Evolutionary conservation across 805 yeast genomes (phyloP).

Genomic region (Metschnikowia cubensis): DNA sequence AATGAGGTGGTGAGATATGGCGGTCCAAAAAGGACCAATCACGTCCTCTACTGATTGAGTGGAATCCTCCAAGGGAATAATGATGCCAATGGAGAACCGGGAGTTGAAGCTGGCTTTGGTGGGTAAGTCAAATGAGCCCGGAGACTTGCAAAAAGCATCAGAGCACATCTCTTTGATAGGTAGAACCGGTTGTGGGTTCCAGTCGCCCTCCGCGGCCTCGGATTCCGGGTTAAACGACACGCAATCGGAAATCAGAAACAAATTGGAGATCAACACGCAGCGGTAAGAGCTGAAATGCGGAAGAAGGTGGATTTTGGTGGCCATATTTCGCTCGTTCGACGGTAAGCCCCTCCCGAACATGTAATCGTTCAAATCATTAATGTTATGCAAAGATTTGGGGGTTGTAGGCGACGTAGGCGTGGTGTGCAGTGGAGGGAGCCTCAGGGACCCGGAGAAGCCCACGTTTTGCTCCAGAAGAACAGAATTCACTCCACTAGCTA

Average conservation of each 20-base stretch:
- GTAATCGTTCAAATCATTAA: constrained; percentile 44
- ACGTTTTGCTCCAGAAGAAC: neutral
- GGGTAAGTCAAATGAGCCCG: constrained; percentile 3
- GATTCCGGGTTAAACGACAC: constrained; percentile 4
- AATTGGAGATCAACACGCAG: constrained; percentile 43
- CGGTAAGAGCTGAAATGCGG: constrained; percentile 35
- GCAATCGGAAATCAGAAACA: constrained; percentile 38
- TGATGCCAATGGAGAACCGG: constrained; percentile 46
- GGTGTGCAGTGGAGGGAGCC: neutral
- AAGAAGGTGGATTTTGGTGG: constrained; percentile 46
- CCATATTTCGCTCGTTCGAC: constrained; percentile 39
- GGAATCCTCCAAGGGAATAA: constrained; percentile 42
- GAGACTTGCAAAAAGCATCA: constrained; percentile 3
- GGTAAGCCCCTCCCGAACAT: constrained; percentile 59
- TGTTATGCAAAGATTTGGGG: constrained; percentile 34
- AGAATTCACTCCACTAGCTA: too few species aligned
- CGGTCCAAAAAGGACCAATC: constrained; percentile 48
- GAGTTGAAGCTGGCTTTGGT: constrained; percentile 20
- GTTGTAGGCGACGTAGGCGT: neutral
- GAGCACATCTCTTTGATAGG: constrained; percentile 23
- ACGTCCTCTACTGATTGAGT: constrained; percentile 33
- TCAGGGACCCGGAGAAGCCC: neutral
- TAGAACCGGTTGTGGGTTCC: constrained; percentile 44
- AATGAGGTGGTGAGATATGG: constrained; percentile 37
- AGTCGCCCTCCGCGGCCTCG: constrained; percentile 16